Evolutionary conservation across 2,329 filamentous ascomycete genomes (phyloP).

Genomic region (Tolypocladium tundrense): DNA sequence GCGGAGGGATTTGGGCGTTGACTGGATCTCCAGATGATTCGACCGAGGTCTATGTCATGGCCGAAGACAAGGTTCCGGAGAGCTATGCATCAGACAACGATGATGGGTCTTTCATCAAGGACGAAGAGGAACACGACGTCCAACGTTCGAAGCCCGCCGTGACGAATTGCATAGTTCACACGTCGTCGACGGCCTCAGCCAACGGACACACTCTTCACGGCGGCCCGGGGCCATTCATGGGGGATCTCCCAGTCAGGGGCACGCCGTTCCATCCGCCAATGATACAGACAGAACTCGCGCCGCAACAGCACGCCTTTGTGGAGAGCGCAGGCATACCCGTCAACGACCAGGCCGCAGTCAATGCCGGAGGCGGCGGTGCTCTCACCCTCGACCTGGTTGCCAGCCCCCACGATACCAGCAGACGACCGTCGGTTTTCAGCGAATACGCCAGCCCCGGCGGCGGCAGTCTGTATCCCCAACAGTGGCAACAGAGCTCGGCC

Average conservation of each 20-base stretch:
- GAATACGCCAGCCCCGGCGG: slow-evolving; percentile 34
- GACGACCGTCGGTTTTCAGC: slow-evolving; percentile 34
- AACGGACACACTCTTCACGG: slow-evolving; percentile 20
- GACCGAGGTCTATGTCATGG: slow-evolving; percentile 38
- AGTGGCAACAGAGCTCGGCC: slow-evolving; percentile 34
- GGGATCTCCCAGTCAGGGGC: slow-evolving; percentile 33
- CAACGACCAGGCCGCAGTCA: slow-evolving; percentile 22
- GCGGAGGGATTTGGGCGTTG: not conserved
- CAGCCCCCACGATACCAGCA: slow-evolving; percentile 31
- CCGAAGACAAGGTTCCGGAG: slow-evolving; percentile 40
- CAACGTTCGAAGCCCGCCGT: slow-evolving; percentile 23
- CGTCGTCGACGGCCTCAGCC: slow-evolving; percentile 25
- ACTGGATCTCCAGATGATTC: slow-evolving; percentile 30
- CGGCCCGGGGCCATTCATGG: slow-evolving; percentile 24
- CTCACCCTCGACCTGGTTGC: slow-evolving; percentile 37
- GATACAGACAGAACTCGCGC: slow-evolving; percentile 28
- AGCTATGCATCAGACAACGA: slow-evolving; percentile 39
- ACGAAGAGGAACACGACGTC: slow-evolving; percentile 30
- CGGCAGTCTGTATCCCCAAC: slow-evolving; percentile 28
- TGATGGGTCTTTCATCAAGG: slow-evolving; percentile 28
- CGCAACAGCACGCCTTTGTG: slow-evolving; percentile 30
- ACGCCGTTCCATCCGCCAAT: slow-evolving; percentile 30
- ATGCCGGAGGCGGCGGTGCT: slow-evolving; percentile 17
- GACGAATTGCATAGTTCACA: slow-evolving; percentile 23
- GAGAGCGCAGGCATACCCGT: slow-evolving; percentile 25